Conservation (phyloP, 441 rosid species). For the Gossypium gossypioides region DNA sequence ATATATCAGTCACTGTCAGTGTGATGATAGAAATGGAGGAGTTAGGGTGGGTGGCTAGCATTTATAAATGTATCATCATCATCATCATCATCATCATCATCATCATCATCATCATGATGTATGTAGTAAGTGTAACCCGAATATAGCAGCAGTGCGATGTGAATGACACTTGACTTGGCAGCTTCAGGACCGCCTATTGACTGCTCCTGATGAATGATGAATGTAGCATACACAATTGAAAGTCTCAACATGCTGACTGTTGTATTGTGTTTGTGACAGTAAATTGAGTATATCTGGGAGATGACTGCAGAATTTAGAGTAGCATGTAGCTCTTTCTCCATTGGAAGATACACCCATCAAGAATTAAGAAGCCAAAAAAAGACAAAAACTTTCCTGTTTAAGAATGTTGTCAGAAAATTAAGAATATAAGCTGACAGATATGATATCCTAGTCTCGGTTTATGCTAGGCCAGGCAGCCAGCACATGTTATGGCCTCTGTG, state of each 20-base stretch:
- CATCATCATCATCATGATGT: too few relatives aligned
- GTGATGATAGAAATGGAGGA: not conserved
- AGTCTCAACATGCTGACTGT: too few relatives aligned
- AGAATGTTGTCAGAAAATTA: not conserved
- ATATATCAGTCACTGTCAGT: too few relatives aligned
- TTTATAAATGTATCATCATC: not conserved
- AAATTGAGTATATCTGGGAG: not conserved
- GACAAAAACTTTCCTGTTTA: not conserved
- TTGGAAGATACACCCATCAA: conserved; percentile 9
- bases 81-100: not conserved
- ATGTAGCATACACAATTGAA: too few relatives aligned
- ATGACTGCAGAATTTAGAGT: not conserved
- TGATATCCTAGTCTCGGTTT: not conserved
- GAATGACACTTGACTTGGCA: too few relatives aligned
- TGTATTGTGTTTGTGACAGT: not conserved
- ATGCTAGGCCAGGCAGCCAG: not conserved
- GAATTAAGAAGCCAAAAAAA: conserved; percentile 24
- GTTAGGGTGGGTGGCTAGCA: not conserved
- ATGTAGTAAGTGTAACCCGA: not conserved
- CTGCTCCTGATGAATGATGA: not conserved
- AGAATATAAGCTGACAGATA: not conserved
- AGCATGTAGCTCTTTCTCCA: not conserved
- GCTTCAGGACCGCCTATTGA: not conserved
- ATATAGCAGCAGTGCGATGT: too few relatives aligned
- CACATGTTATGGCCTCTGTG: not conserved